Conservation (phyloP, 2,329 filamentous ascomycete genomes). For the Colletotrichum incanum region DNA sequence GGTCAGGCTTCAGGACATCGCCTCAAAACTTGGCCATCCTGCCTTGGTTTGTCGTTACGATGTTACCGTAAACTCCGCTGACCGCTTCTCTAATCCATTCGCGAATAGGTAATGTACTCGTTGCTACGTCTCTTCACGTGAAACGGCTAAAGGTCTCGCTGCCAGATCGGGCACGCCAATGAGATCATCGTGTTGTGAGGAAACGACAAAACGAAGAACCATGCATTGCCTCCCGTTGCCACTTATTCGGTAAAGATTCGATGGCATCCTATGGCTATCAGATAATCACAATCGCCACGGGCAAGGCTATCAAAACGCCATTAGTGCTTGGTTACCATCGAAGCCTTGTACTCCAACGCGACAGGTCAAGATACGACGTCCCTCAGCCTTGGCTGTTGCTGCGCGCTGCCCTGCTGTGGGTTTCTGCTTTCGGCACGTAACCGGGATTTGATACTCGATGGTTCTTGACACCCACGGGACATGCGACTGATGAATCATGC, state of each 20-base stretch:
- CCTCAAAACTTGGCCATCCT: conserved; percentile 15
- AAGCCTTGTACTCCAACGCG: conserved; percentile 13
- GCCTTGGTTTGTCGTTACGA: neutral
- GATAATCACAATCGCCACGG: neutral
- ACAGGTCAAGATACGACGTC: conserved; percentile 36
- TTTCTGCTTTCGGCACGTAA: conserved; percentile 1
- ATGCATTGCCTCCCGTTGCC: conserved; percentile 5
- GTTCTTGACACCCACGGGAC: neutral
- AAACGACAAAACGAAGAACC: neutral
- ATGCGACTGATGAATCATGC: conserved; percentile 27
- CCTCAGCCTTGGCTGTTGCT: conserved; percentile 25
- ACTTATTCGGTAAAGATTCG: neutral
- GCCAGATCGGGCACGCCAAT: conserved; percentile 3
- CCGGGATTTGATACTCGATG: conserved; percentile 6
- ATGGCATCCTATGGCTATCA: neutral
- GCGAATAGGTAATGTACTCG: neutral
- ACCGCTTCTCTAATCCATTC: conserved; percentile 3
- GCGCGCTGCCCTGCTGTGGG: neutral
- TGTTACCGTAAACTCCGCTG: conserved; percentile 9
- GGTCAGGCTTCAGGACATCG: conserved; percentile 3
- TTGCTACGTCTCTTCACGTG: neutral
- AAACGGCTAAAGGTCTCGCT: neutral
- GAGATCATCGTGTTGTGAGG: neutral
- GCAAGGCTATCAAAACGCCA: conserved; percentile 10
- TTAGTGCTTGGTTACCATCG: neutral